Base-by-base conservation (phyloP, 179 eudicot species). In the Carnegiea gigantea region DNA sequence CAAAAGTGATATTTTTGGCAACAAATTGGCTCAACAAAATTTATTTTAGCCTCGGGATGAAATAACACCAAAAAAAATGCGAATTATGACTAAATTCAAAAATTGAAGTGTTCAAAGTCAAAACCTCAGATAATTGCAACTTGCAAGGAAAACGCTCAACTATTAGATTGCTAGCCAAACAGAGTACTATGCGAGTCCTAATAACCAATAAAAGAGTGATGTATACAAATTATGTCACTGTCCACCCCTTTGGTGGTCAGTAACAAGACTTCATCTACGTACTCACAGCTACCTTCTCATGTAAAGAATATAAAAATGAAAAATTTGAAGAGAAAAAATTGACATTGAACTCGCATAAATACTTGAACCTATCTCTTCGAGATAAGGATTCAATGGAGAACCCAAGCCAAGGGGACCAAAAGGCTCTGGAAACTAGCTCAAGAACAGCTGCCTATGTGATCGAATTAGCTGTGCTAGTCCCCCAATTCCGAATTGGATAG, bases 401-500 rank as follows among this genome's bases (percentile, higher is more conserved):
- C 23, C 5, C 11, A 73, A 23, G 43, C 28, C 30, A n/a, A 9
- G 8, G 64, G 43, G 68, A 68, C 1, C 38, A 17, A 14, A 8
- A 6, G 73, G 70, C 75, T 23, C 62, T 26, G 70, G 75, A 40
- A 75, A 70, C 70, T 70, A 53, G 77, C 75, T 49, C 70, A 60
- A 60, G 51, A 59, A 33, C 79, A 9, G 20, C 26, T 33, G 30
- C 28, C 44, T 20, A 53, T 53, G 64, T 76, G 14, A 76, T 51
- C 18, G 49, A 59, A 30, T 73, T 79, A 49, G 28, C 26, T 65
- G 54, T 72, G 65, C 54, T 74, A 36, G 12, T 79, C 80, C 75
- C 81, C 85, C 86, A 86, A 26, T 68, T 87, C 86, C 68, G 81
- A 76, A 80, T 79, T 83, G 62, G 77, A 79, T 82, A 90, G 60